Evolutionary conservation across 345 rosid species (phyloP).

Genomic region (Viola odorata): DNA sequence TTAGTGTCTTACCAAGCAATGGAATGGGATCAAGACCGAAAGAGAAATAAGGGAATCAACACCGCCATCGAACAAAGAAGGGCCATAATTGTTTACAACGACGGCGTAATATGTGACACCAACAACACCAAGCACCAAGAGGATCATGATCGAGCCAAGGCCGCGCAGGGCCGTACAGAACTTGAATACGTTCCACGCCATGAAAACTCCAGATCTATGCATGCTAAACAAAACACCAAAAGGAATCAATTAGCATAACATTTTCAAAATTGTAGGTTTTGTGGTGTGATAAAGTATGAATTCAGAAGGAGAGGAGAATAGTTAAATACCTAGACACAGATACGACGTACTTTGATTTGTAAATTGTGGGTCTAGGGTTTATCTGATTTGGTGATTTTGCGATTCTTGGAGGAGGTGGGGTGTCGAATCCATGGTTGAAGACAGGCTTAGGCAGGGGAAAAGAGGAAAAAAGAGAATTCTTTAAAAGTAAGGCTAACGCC

Average conservation of each 20-base stretch:
- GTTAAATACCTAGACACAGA: too few species aligned
- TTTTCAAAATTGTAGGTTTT: neutral
- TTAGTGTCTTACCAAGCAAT: slow-evolving; percentile 56
- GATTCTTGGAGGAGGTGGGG: slow-evolving; percentile 7
- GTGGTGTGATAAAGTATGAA: neutral
- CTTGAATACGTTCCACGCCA: slow-evolving; percentile 99
- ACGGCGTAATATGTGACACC: slow-evolving; percentile 92
- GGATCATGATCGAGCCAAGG: slow-evolving; percentile 98
- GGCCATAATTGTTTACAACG: slow-evolving; percentile 82
- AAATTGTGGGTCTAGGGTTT: slow-evolving; percentile 20
- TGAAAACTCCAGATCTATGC: slow-evolving; percentile 92
- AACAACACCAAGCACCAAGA: slow-evolving; percentile 82
- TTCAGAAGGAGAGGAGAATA: too few species aligned
- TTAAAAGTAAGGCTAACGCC: too few species aligned
- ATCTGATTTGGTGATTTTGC: slow-evolving; percentile 20
- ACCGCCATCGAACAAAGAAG: slow-evolving; percentile 63
- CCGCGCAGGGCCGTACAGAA: slow-evolving; percentile 92
- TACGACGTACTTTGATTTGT: neutral
- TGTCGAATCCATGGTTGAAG: slow-evolving; percentile 21
- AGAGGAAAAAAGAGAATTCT: neutral
- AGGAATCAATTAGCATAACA: neutral
- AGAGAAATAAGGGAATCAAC: slow-evolving; percentile 52
- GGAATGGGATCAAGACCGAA: slow-evolving; percentile 62
- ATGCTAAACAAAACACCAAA: slow-evolving; percentile 30
- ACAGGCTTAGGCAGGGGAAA: neutral